Conservation (phyloP, 352 stramenopile species). For the Globisporangium mamillatum region DNA sequence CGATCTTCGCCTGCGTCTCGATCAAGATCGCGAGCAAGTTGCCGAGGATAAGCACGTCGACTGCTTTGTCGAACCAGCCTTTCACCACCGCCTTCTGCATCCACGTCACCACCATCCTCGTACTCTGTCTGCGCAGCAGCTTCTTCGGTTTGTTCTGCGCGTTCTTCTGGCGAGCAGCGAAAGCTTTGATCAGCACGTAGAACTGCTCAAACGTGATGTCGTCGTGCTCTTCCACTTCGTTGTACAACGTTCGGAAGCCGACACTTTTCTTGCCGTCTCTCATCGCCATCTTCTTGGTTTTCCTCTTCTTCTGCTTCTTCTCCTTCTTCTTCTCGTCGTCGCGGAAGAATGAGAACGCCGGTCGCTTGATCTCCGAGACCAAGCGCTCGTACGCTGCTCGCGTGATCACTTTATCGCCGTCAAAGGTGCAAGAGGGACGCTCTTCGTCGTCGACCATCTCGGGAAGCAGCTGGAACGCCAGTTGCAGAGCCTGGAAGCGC, state of each 20-base stretch:
- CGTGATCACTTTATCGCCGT: slow-evolving; percentile 26
- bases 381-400: slow-evolving; percentile 27
- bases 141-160: slow-evolving; percentile 20
- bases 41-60: slow-evolving; percentile 39
- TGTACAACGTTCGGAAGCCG: neutral
- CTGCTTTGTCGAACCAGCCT: slow-evolving; percentile 33
- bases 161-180: slow-evolving; percentile 23
- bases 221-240: slow-evolving; percentile 16
- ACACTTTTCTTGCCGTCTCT: slow-evolving; percentile 3
- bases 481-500: slow-evolving; percentile 44
- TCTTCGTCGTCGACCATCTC: slow-evolving; percentile 9
- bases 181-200: slow-evolving; percentile 27
- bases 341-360: slow-evolving; percentile 33
- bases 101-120: slow-evolving; percentile 19
- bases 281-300: neutral
- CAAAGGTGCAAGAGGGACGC: neutral
- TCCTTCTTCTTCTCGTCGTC: slow-evolving; percentile 15
- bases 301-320: slow-evolving; percentile 9
- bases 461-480: slow-evolving; percentile 44
- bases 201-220: slow-evolving; percentile 30
- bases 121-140: slow-evolving; percentile 7
- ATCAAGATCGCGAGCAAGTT: slow-evolving; percentile 49
- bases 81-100: slow-evolving; percentile 24
- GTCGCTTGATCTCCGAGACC: slow-evolving; percentile 25
- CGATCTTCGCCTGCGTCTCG: slow-evolving; percentile 52